Base-by-base conservation (phyloP, 352 stramenopile genomes). In the Pythium phragmitis region DNA sequence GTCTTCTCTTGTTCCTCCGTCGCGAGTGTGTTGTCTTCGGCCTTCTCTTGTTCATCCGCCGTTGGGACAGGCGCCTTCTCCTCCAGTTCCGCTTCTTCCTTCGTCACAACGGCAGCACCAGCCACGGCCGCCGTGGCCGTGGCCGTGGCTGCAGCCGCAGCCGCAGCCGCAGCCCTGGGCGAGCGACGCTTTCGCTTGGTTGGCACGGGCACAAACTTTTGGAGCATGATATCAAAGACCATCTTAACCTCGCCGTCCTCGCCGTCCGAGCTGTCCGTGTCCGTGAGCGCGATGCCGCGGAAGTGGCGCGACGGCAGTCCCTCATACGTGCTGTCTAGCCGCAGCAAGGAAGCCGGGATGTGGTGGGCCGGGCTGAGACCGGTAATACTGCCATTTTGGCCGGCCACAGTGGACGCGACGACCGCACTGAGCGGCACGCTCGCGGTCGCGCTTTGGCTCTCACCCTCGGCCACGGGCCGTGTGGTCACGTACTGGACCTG, bases 211-310 rank as follows among this genome's bases (percentile, higher is more conserved):
- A 57, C 50, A 30, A 65, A 65, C 36, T 53, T 59, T 30, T 65
- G 58, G 36, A 33, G 41, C 48, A 53, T 52, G 28, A 65, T 65
- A 13, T 65, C 58, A 19, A 65, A 65, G 14, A 65, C 58, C 58
- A 65, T 57, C 49, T 65, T 58, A 3, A 65, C 58, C 7, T 65
- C 58, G n/a, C 16, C 30, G 7, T 57, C 58, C 14, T 65, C 58
- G 48, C 45, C 45, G 21, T 65, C 58, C 48, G 58, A 65, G 58
- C 58, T 65, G 39, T 57, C 58, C 37, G 49, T 53, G 49, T 65
- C 58, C 4, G 41, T 65, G 26, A 52, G 37, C 23, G 48, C 45
- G 28, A 65, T 45, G 30, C 58, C 58, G 12, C 48, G 51, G 30
- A 65, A 65, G 39, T 65, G 42, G 16, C 33, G 48, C 21, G 49